Evolutionary conservation across 768 basidiomycete genomes (phyloP).

Genomic region (Pleurotus salmoneostramineus): DNA sequence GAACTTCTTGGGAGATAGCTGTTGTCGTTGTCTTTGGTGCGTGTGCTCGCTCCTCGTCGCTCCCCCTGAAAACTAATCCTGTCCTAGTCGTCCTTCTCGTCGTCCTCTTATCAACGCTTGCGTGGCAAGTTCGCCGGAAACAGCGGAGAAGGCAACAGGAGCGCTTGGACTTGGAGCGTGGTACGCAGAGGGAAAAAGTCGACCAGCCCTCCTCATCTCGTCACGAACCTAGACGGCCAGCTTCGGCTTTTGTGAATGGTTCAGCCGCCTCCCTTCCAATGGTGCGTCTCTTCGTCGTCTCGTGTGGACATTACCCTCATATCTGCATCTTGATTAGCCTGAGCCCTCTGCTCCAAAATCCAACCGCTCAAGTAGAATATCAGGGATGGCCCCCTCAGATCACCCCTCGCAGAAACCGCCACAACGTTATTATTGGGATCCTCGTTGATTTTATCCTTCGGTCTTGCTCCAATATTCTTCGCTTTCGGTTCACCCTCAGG

Average conservation of each 20-base stretch:
- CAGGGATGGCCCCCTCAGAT: not conserved
- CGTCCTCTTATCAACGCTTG: conserved; percentile 14
- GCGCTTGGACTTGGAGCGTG: conserved; percentile 2
- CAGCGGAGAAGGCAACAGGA: conserved; percentile 8
- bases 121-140: conserved; percentile 14
- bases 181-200: not conserved
- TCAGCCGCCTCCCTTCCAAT: not conserved
- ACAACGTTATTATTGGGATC: conserved; percentile 14
- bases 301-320: not conserved
- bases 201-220: not conserved
- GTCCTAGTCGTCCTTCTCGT: conserved; percentile 15
- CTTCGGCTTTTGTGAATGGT: not conserved
- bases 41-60: not conserved
- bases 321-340: conserved; percentile 5
- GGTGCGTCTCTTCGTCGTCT: not conserved
- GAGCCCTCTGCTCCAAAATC: conserved; percentile 2
- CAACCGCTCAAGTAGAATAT: conserved; percentile 6
- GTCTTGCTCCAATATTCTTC: not conserved
- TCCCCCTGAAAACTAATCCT: not conserved
- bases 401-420: conserved; percentile 12
- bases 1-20: conserved; percentile 23
- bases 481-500: not conserved
- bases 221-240: conserved; percentile 24
- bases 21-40: conserved; percentile 19
- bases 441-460: not conserved